Evolutionary conservation across 2,329 filamentous ascomycete genomes (phyloP).

Genomic region (Diplocarpon rosae): DNA sequence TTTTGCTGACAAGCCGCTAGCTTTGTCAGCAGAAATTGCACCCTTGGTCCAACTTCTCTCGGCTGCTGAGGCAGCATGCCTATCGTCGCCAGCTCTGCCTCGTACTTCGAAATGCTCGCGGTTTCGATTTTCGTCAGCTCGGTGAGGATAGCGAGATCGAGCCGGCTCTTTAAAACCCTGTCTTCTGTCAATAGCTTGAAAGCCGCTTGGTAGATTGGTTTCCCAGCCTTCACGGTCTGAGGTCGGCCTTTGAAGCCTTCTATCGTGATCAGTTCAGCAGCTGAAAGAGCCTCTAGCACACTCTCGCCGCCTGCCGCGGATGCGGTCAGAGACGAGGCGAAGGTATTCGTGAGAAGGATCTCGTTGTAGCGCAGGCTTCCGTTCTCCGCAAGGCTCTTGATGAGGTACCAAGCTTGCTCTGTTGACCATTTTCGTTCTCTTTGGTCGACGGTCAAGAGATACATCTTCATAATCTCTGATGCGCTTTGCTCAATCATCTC

Average conservation of each 20-base stretch:
- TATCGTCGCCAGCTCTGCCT: constrained; percentile 64
- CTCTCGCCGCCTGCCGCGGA: constrained; percentile 53
- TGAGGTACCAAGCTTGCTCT: constrained; percentile 83
- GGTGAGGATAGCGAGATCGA: constrained; percentile 59
- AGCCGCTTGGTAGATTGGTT: constrained; percentile 76
- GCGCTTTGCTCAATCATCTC: constrained; percentile 86
- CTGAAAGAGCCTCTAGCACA: constrained; percentile 69
- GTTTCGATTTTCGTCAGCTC: constrained; percentile 64
- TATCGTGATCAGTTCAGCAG: constrained; percentile 77
- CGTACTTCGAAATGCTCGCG: constrained; percentile 61
- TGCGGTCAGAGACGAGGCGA: constrained; percentile 44
- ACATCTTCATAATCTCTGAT: constrained; percentile 88
- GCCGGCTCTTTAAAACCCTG: constrained; percentile 57
- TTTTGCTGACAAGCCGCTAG: constrained; percentile 62
- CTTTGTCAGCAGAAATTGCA: constrained; percentile 65
- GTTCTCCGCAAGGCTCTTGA: constrained; percentile 63
- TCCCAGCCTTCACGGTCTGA: constrained; percentile 64
- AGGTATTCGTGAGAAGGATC: constrained; percentile 65
- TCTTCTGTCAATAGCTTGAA: constrained; percentile 66
- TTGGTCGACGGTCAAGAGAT: constrained; percentile 50
- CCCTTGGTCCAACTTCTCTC: constrained; percentile 51
- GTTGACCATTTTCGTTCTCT: constrained; percentile 57
- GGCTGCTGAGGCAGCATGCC: constrained; percentile 61
- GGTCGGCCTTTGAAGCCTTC: constrained; percentile 65
- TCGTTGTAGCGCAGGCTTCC: constrained; percentile 74